A percentile compares a stretch with the other conserved stretches of the same genome.
Evolutionary conservation across 1,284 basidiomycete species (phyloP).

Genomic region (Fomitopsis pinicola): DNA sequence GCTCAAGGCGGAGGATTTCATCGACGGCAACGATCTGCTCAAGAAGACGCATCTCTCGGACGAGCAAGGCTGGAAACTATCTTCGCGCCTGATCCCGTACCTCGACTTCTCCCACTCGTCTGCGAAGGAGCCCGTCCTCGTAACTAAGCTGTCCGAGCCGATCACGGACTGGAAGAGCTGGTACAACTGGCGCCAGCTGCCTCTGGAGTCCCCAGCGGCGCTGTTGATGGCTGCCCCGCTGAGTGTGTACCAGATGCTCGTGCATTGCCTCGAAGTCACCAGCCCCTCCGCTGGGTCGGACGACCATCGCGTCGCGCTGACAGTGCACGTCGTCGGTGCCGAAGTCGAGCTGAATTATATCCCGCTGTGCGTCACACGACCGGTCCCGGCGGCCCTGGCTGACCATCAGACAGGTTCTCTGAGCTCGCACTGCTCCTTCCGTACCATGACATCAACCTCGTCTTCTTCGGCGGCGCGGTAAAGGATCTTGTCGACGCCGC

Average conservation of each 20-base stretch:
- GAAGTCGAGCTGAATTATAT: background rate
- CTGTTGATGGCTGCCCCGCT: background rate
- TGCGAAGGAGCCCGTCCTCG: background rate
- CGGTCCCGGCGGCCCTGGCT: background rate
- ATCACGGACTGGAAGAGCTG: background rate
- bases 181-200: background rate
- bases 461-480: background rate
- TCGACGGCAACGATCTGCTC: background rate
- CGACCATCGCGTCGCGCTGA: background rate
- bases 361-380: background rate
- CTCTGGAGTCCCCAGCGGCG: background rate
- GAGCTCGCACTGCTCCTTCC: background rate
- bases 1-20: background rate
- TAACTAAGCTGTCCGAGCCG: background rate
- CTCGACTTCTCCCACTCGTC: background rate
- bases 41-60: background rate
- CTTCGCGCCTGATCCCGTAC: background rate
- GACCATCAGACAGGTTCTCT: background rate
- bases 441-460: background rate
- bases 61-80: background rate
- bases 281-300: background rate
- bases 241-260: background rate
- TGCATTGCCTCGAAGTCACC: background rate
- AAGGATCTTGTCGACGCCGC: background rate
- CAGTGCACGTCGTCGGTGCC: background rate